These are phyloP conservation scores for Pyrenochaeta sp. DNA, from an alignment of 2,329 filamentous ascomycete genomes.

Conservation along the genomic window DNA sequence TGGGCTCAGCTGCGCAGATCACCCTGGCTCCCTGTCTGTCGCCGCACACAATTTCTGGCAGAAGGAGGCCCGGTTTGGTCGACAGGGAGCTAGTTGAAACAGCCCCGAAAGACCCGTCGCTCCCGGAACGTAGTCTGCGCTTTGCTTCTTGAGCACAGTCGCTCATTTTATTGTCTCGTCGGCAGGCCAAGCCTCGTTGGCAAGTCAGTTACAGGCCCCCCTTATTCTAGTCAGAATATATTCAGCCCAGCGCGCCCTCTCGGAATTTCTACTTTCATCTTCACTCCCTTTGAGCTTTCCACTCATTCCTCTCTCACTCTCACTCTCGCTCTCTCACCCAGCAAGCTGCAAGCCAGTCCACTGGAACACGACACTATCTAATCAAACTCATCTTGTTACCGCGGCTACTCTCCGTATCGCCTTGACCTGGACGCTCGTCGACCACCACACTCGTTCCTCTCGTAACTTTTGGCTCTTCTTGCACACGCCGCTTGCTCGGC, in stretches of 20 bases:
- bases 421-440: slow-evolving; percentile 17
- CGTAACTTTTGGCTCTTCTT: slow-evolving; percentile 12
- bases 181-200: slow-evolving; percentile 44
- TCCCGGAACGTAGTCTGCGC: slow-evolving; percentile 50
- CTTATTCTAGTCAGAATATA: slow-evolving; percentile 42
- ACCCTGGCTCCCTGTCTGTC: slow-evolving; percentile 35
- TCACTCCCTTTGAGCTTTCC: slow-evolving; percentile 35
- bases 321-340: slow-evolving; percentile 26
- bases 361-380: slow-evolving; percentile 41
- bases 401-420: slow-evolving; percentile 12
- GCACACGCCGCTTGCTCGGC: slow-evolving; percentile 34
- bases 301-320: slow-evolving; percentile 38
- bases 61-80: slow-evolving; percentile 30
- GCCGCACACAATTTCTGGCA: slow-evolving; percentile 35
- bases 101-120: slow-evolving; percentile 29
- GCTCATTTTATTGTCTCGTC: slow-evolving; percentile 52
- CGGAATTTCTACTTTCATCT: slow-evolving; percentile 28
- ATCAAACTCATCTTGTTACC: slow-evolving; percentile 25
- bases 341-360: slow-evolving; percentile 40
- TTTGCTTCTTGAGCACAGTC: slow-evolving; percentile 45
- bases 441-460: slow-evolving; percentile 31
- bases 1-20: slow-evolving; percentile 41
- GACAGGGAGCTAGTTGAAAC: slow-evolving; percentile 14
- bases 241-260: slow-evolving; percentile 40
- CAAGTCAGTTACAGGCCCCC: slow-evolving; percentile 41